Percentiles rank a stretch among this genome's conserved stretches.
phyloP scores from a whole-genome alignment of 768 basidiomycete genomes.

The Rubroboletus pulcherrimus region DNA sequence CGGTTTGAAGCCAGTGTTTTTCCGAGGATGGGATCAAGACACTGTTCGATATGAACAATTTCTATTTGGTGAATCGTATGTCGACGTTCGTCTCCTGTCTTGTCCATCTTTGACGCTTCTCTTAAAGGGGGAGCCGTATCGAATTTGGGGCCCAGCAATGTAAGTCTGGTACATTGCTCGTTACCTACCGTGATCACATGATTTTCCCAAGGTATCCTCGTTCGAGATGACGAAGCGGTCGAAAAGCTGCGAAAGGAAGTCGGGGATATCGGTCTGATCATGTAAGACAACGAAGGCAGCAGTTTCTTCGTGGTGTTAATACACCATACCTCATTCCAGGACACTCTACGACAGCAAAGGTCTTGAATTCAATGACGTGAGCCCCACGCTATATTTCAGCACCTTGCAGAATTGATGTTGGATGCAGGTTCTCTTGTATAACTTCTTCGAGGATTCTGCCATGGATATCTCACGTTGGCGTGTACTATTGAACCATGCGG shows the following conservation, averaged over 20 bases:
- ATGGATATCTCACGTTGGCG: conserved; percentile 55
- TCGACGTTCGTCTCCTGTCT: neutral
- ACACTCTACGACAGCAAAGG: conserved; percentile 34
- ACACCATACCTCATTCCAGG: conserved; percentile 12
- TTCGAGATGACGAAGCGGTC: conserved; percentile 55
- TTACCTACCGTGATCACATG: neutral
- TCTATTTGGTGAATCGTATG: conserved; percentile 48
- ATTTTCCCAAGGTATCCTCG: conserved; percentile 53
- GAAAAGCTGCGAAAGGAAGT: conserved; percentile 47
- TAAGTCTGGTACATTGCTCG: conserved; percentile 22
- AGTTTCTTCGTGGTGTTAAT: neutral
- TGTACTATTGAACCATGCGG: conserved; percentile 45
- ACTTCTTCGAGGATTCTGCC: conserved; percentile 68
- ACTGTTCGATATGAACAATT: conserved; percentile 51
- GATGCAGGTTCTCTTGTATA: conserved; percentile 62
- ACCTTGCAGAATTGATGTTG: neutral
- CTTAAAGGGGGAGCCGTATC: conserved; percentile 41
- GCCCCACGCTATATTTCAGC: neutral
- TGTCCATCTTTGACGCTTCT: conserved; percentile 7
- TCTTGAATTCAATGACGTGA: conserved; percentile 24
- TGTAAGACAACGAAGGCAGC: conserved; percentile 37
- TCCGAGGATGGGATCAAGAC: conserved; percentile 44
- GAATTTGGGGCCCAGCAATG: conserved; percentile 68
- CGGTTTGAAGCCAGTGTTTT: conserved; percentile 57
- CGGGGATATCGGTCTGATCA: conserved; percentile 54